Base-by-base conservation (phyloP, 208 protist species). In the Angomonas deanei region DNA sequence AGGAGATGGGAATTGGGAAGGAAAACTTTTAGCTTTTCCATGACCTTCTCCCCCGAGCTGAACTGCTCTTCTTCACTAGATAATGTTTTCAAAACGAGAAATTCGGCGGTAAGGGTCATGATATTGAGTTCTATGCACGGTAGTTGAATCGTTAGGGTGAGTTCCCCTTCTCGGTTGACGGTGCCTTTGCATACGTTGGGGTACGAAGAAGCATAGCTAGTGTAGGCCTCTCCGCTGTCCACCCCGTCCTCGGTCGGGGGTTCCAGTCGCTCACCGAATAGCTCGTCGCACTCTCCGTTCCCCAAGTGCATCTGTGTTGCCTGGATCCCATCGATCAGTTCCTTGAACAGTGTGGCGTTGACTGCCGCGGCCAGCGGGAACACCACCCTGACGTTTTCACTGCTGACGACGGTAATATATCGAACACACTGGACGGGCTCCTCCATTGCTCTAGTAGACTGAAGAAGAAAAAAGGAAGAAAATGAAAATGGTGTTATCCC, bases 351-450 rank as follows among this genome's bases (percentile, higher is more conserved):
- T 24, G 74, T 77, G 30, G 76, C 78, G 38, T 76, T 72, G 2
- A 59, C 73, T 0, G 76, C 86, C 26, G 76, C 81, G 24, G 70
- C 70, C 24, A 81, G 61, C 8, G 83, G 86, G 11, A 93, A 55
- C 52, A 90, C 72, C 10, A 93, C 72, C 31, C 71, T 68, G 38
- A 70, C 59, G 1, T 64, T 72, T n/a, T 86, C 78, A 39, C 74
- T 57, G 27, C 70, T 74, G 10, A 63, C 49, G 6, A 93, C 36
- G 23, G 65, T 68, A 13, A 88, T 66, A 63, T 88, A 90, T 19
- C 67, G 46, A n/a, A 83, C 33, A 21, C 68, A 65, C 53, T 66
- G 52, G 10, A 30, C 4, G 21, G 24, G 13, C n/a, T 33, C 15
- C 26, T 3, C 3, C 26, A 46, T 15, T 26, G 13, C 4, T 54